Percentiles rank a stretch among this genome's conserved stretches.
These are phyloP conservation scores for Gossypium laxum DNA, from an alignment of 441 rosid species.

Conservation along the genomic window DNA sequence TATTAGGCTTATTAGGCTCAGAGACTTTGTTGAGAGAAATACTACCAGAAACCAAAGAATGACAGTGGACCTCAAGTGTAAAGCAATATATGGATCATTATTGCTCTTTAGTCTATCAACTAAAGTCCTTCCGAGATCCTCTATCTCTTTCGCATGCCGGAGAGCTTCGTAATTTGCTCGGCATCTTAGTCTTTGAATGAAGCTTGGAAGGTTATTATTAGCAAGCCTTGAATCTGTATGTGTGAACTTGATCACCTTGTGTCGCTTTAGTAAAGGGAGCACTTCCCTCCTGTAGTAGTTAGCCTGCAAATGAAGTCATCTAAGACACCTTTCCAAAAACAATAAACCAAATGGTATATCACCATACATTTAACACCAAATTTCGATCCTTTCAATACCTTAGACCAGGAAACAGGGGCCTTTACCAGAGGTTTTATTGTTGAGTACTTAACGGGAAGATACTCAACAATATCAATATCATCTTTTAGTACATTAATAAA, in stretches of 20 bases:
- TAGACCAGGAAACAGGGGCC: conserved; percentile 98
- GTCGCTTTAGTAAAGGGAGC: conserved; percentile 48
- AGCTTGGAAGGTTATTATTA: conserved; percentile 63
- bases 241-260: conserved; percentile 72
- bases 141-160: conserved; percentile 48
- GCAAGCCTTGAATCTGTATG: conserved; percentile 83
- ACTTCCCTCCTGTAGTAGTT: conserved; percentile 74
- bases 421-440: conserved; percentile 50
- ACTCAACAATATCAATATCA: conserved; percentile 65
- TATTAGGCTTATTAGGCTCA: background rate
- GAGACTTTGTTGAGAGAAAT: background rate
- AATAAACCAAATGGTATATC: background rate
- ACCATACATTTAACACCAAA: background rate
- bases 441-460: conserved; percentile 48
- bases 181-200: conserved; percentile 71
- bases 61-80: conserved; percentile 59
- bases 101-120: conserved; percentile 60
- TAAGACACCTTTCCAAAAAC: conserved; percentile 16
- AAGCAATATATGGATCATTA: conserved; percentile 62
- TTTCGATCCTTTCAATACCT: conserved; percentile 38
- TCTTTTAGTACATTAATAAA: conserved; percentile 61
- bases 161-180: conserved; percentile 89
- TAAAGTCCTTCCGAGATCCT: conserved; percentile 56
- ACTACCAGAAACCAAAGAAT: background rate
- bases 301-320: conserved; percentile 46